Evolutionary conservation across 805 yeast species (phyloP).

Genomic region (Barnettozyma pratensis): DNA sequence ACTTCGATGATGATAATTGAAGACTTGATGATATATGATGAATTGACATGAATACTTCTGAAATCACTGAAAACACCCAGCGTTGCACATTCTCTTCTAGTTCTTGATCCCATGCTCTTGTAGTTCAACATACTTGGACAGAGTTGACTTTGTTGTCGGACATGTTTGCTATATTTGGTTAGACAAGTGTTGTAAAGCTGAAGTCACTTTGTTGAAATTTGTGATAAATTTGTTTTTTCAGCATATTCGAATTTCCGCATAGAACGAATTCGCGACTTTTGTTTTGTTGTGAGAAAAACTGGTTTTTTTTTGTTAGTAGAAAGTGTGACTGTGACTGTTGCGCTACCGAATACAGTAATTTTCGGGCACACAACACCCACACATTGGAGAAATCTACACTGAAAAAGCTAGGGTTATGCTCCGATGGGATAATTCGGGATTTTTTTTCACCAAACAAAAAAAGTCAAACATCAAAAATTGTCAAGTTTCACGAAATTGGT

Average conservation of each 20-base stretch:
- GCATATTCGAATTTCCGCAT: not conserved
- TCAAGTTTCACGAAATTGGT: constrained; percentile 2
- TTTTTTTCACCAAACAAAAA: constrained; percentile 14
- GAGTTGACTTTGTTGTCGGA: constrained; percentile 56
- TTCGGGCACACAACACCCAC: not conserved
- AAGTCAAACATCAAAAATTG: constrained; percentile 6
- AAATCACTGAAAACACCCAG: too few relatives aligned
- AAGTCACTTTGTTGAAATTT: constrained; percentile 10
- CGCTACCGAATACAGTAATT: not conserved
- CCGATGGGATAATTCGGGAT: not conserved
- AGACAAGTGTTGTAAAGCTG: constrained; percentile 5
- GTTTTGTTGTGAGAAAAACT: not conserved
- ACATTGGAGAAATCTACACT: not conserved
- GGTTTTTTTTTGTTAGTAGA: not conserved
- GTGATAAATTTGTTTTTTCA: constrained; percentile 24
- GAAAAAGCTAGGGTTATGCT: not conserved
- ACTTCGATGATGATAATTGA: too few relatives aligned
- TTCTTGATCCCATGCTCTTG: not conserved
- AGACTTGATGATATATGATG: too few relatives aligned
- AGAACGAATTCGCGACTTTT: not conserved
- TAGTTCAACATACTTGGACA: constrained; percentile 68
- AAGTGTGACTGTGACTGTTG: constrained; percentile 5
- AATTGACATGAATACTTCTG: too few relatives aligned
- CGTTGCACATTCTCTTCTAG: too few relatives aligned
- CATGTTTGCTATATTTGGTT: constrained; percentile 38